Evolutionary conservation across 2,329 filamentous ascomycete genomes (phyloP).

Genomic region (Fusarium caatingaense): DNA sequence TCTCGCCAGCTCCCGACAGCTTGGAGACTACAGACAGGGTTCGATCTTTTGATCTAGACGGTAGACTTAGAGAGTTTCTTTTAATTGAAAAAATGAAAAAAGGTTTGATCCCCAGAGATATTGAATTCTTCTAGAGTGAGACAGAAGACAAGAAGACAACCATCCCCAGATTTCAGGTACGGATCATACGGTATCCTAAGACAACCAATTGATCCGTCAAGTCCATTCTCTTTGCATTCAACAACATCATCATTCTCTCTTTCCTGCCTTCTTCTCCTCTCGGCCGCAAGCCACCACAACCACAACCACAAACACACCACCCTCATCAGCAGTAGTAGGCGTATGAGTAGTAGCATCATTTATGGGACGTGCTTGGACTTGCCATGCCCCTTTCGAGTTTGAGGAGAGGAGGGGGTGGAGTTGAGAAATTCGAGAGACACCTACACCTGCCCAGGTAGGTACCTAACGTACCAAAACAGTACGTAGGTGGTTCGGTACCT

Average conservation of each 20-base stretch:
- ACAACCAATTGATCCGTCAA: neutral
- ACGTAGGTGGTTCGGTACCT: neutral
- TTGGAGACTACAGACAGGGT: constrained; percentile 6
- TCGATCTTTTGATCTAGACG: neutral
- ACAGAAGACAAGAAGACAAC: neutral
- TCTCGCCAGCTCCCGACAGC: constrained; percentile 3
- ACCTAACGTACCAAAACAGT: neutral
- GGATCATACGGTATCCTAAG: neutral
- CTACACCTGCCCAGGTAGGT: neutral
- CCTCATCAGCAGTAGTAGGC: neutral
- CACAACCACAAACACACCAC: neutral
- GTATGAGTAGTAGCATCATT: neutral
- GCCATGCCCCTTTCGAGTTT: neutral
- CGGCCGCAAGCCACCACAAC: neutral
- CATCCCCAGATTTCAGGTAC: neutral
- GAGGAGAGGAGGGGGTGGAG: neutral
- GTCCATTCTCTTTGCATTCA: neutral
- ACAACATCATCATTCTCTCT: neutral
- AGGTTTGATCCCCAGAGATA: neutral
- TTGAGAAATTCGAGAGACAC: neutral
- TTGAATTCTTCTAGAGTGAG: constrained; percentile 2
- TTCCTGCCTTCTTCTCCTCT: neutral
- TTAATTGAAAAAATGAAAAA: neutral
- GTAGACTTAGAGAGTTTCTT: neutral
- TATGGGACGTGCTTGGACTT: constrained; percentile 1